phyloP scores from a whole-genome alignment of 768 basidiomycete genomes.

The Mycena sanguinolenta region DNA sequence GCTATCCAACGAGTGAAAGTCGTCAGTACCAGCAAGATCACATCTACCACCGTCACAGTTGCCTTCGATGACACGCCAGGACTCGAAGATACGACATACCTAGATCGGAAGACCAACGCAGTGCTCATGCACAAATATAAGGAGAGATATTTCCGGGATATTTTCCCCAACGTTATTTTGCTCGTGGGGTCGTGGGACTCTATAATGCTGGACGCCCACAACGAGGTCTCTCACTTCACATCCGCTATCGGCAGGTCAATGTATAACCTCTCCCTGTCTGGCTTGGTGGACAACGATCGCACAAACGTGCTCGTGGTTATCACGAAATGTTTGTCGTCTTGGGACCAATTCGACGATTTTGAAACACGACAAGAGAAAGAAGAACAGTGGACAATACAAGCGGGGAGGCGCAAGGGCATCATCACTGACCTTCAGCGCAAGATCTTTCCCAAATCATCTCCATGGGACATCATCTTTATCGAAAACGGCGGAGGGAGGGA shows the following conservation, averaged over 20 bases:
- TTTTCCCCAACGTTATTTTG: not conserved
- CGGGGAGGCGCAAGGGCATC: not conserved
- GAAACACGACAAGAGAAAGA: no score
- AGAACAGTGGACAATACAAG: no score
- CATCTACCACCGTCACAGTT: not conserved
- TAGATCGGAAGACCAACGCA: not conserved
- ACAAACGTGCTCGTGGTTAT: not conserved
- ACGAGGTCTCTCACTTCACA: not conserved
- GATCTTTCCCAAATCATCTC: not conserved
- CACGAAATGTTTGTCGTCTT: no score
- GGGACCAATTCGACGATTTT: no score
- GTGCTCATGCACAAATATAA: not conserved
- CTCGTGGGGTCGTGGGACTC: not conserved
- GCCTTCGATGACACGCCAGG: not conserved
- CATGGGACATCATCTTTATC: slow-evolving; percentile 10
- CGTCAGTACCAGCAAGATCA: not conserved
- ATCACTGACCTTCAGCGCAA: slow-evolving; percentile 15
- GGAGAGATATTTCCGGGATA: not conserved
- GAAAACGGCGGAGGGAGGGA: slow-evolving; percentile 8
- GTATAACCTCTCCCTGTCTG: not conserved
- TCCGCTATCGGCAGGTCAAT: not conserved
- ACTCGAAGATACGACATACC: not conserved
- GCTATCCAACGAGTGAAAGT: not conserved
- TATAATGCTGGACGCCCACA: not conserved
- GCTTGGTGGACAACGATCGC: not conserved